phyloP scores from a whole-genome alignment of 192 early-diverging fungal species.

The Backusella liffmaniae region DNA sequence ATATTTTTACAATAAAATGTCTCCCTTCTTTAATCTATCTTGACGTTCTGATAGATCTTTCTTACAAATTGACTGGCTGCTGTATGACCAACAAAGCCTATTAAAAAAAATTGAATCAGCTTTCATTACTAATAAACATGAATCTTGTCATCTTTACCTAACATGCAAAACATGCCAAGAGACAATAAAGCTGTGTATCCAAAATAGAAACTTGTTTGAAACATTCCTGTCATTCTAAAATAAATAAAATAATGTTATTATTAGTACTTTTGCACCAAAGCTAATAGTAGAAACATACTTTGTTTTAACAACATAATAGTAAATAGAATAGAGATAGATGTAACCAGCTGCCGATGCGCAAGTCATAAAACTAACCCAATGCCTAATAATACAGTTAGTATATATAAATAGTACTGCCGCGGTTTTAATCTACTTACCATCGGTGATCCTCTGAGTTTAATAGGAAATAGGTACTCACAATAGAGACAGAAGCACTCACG shows the following conservation, averaged over 20 bases:
- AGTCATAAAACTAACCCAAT: slow-evolving; percentile 76
- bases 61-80: slow-evolving; percentile 63
- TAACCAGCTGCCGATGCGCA: slow-evolving; percentile 75
- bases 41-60: slow-evolving; percentile 75
- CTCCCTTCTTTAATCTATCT: slow-evolving; percentile 49
- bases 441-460: slow-evolving; percentile 81
- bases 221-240: slow-evolving; percentile 73
- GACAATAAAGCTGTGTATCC: slow-evolving; percentile 71
- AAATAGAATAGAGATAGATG: slow-evolving; percentile 76
- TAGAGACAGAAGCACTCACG: slow-evolving; percentile 67
- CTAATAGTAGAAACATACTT: slow-evolving; percentile 48
- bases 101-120: background rate
- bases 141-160: slow-evolving; percentile 44
- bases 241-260: background rate
- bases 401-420: background rate
- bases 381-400: slow-evolving; percentile 36
- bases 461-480: slow-evolving; percentile 75
- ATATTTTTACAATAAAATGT: background rate
- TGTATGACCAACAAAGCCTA: slow-evolving; percentile 63
- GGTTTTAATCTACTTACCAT: slow-evolving; percentile 42
- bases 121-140: background rate
- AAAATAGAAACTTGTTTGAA: slow-evolving; percentile 82
- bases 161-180: slow-evolving; percentile 63
- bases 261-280: background rate
- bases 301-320: slow-evolving; percentile 70